Evolutionary conservation across 768 basidiomycete genomes (phyloP).

Genomic region (Clavulina sp.): DNA sequence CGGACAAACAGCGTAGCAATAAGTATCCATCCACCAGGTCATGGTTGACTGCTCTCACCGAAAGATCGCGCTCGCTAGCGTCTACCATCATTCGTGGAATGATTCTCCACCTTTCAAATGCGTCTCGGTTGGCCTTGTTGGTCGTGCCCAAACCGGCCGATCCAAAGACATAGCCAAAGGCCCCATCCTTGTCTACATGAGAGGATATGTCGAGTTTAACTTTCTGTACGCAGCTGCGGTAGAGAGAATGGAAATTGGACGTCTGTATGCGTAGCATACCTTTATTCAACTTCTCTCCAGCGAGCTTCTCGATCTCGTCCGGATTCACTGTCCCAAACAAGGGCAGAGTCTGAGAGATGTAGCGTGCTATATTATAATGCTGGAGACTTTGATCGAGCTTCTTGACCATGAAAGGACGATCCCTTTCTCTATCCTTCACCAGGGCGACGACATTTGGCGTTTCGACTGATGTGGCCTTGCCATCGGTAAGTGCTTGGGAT

Average conservation of each 20-base stretch:
- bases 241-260: too few species aligned
- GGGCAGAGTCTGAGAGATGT: not conserved
- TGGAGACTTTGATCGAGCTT: too few species aligned
- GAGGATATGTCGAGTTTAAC: too few species aligned
- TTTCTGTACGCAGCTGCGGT: too few species aligned
- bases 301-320: not conserved
- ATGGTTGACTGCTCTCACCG: conserved; percentile 42
- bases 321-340: not conserved
- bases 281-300: not conserved
- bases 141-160: conserved; percentile 60
- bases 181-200: conserved; percentile 8
- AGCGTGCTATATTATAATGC: too few species aligned
- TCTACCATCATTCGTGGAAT: conserved; percentile 65
- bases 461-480: too few species aligned
- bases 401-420: too few species aligned
- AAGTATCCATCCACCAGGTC: conserved; percentile 39
- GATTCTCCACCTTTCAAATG: conserved; percentile 51
- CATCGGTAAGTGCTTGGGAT: too few species aligned
- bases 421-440: too few species aligned
- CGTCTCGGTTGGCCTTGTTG: conserved; percentile 43
- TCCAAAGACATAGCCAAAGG: conserved; percentile 61
- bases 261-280: too few species aligned
- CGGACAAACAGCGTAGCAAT: conserved; percentile 44
- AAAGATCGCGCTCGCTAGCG: conserved; percentile 37
- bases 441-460: too few species aligned